Base-by-base conservation (phyloP, 192 early-diverging fungal species). In the Podila horticola region DNA sequence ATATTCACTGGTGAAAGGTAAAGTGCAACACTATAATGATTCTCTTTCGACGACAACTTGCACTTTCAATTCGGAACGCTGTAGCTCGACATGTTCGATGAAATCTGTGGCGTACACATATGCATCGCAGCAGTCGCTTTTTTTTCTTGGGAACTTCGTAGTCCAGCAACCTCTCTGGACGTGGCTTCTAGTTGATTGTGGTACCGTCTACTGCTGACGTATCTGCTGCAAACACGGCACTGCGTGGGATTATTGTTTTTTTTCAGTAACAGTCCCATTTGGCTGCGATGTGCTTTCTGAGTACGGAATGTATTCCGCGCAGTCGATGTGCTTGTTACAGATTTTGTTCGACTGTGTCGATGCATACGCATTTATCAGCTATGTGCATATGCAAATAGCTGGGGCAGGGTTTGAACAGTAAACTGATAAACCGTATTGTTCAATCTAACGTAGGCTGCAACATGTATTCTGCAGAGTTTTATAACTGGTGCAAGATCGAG, bases 401-500 rank as follows among this genome's bases (percentile, higher is more conserved):
- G 52, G 41, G 71, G 51, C 69, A 71, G 61, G 61, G 69, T 62
- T 71, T 71, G 69, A 71, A 64, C 69, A 55, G 61, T 64, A 71
- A 64, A 69, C 68, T 69, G 68, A 71, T 71, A 71, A 55, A 52
- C 61, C 60, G 49, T 71, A 71, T 71, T 62, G 45, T 71, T 71
- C 69, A 63, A 71, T 63, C 60, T 63, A 71, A 62, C 49, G 60
- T 71, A 71, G 69, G 60, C 69, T 71, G 69, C 69, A 63, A 63
- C 61, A 71, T 71, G 69, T 63, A 71, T 63, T 71, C 69, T 71
- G 61, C 59, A 71, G 69, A 71, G 49, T 71, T 71, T 71, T 63
- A 71, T 63, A 71, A 71, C 60, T 71, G 69, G 69, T 71, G 69
- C 61, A 71, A 71, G 60, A 63, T 71, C 69, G 69, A 71, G 63